Conservation (phyloP, 2,329 filamentous ascomycete genomes). For the Ascomycota sp. region DNA sequence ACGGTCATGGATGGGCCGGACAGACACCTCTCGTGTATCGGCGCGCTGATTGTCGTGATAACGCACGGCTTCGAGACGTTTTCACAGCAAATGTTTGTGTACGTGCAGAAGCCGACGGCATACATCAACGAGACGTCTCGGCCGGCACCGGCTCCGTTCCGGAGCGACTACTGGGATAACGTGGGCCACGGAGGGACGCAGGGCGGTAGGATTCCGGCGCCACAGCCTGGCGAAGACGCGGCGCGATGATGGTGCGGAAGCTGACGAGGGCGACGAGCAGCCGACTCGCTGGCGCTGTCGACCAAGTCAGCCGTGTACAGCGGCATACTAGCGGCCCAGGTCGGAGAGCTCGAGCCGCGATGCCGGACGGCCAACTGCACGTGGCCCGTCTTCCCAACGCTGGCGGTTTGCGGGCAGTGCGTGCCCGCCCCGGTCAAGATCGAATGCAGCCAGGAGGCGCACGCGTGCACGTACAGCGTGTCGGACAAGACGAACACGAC, state of each 20-base stretch:
- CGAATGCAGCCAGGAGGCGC: slow-evolving; percentile 5
- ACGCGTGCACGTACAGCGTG: slow-evolving; percentile 11
- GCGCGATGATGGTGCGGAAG: background rate
- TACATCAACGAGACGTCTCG: slow-evolving; percentile 4
- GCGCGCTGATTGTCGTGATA: slow-evolving; percentile 14
- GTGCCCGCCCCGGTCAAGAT: slow-evolving; percentile 2
- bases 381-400: slow-evolving; percentile 14
- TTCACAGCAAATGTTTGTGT: slow-evolving; percentile 16
- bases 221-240: background rate
- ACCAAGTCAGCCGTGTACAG: slow-evolving; percentile 17
- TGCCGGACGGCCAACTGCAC: slow-evolving; percentile 14
- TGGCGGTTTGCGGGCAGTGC: slow-evolving; percentile 16
- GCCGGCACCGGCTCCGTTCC: slow-evolving; percentile 8
- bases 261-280: background rate
- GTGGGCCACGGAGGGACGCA: slow-evolving; percentile 7
- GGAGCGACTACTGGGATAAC: slow-evolving; percentile 15
- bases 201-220: background rate
- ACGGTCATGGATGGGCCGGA: background rate
- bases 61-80: slow-evolving; percentile 17
- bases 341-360: slow-evolving; percentile 6
- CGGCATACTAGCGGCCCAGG: slow-evolving; percentile 12
- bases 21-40: slow-evolving; percentile 17
- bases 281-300: slow-evolving; percentile 9
- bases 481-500: slow-evolving; percentile 9
- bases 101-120: slow-evolving; percentile 8